Evolutionary conservation across 805 yeast species (phyloP).

Genomic region (Zygoascus biomembranicola): DNA sequence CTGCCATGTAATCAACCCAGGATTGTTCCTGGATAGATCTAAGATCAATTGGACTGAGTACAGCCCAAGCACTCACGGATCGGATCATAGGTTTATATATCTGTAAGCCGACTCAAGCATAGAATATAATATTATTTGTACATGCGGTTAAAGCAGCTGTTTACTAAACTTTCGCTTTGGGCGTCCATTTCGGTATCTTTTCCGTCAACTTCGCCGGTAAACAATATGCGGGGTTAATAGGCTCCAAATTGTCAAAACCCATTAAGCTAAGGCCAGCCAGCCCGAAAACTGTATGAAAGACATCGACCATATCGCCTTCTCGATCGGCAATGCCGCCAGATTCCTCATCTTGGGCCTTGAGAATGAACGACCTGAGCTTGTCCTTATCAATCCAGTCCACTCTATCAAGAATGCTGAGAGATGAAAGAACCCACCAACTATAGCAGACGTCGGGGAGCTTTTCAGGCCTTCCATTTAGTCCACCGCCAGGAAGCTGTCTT

Average conservation of each 20-base stretch:
- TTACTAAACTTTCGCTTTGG: background rate
- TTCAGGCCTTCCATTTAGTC: constrained; percentile 93
- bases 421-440: constrained; percentile 93
- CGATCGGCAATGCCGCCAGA: constrained; percentile 91
- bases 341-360: constrained; percentile 65
- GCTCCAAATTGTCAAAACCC: constrained; percentile 49
- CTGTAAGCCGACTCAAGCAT: constrained; percentile 6
- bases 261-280: constrained; percentile 78
- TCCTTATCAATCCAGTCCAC: constrained; percentile 70
- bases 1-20: constrained; percentile 69
- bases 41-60: constrained; percentile 68
- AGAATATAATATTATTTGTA: background rate
- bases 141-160: background rate
- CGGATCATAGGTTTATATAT: constrained; percentile 21
- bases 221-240: constrained; percentile 81
- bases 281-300: constrained; percentile 88
- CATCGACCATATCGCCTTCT: constrained; percentile 84
- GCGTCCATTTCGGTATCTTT: constrained; percentile 11
- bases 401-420: constrained; percentile 56
- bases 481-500: constrained; percentile 80
- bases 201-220: constrained; percentile 50
- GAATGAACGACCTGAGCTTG: constrained; percentile 57
- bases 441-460: constrained; percentile 96
- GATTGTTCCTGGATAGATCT: constrained; percentile 39
- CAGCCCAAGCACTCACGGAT: constrained; percentile 48